Base-by-base conservation (phyloP, 2,329 filamentous ascomycete species). In the Fusarium albosuccineum region DNA sequence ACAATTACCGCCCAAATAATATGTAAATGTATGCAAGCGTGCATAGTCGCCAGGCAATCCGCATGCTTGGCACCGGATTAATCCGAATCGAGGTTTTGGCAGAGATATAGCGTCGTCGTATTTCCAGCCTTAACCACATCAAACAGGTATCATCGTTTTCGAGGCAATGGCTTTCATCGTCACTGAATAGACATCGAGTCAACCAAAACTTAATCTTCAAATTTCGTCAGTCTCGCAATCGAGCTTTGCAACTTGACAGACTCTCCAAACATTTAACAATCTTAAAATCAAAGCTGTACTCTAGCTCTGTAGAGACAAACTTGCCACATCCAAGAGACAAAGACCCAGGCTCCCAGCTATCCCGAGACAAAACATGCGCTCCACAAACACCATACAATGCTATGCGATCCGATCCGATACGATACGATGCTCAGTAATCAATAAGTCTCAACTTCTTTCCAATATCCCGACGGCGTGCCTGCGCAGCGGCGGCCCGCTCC, bases 391-490 rank as follows among this genome's bases (percentile, higher is more conserved):
- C 66, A 59, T 63, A 45, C 50, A 66, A 66, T 46, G 65, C 46
- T 60, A 60, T 67, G 52, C 64, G 52, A 67, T 48, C 36, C 39
- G 26, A 59, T 63, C 41, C 50, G 63, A 66, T 46, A 62, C 46
- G 57, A 49, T 49, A 37, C 26, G 16, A 51, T 60, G 37, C 49
- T 81, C 65, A 93, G 70, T 92, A 93, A 68, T 93, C 91, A 54
- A 85, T 86, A 75, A 93, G 75, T 67, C 89, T 82, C 75, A 94
- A 74, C 79, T 91, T 92, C 84, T 93, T 91, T 34, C 92, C 92
- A 8, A 94, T 86, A 64, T 93, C 90, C 69, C 90, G 83, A 64
- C 91, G 82, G 60, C 85, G 79, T 7, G 86, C 85, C 60, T 85
- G 82, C 42, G 86, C 86, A 5, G 85, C 85, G 6, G 89, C 88